Conservation (phyloP, 257 asterid species). For the Capsicum rhomboideum region DNA sequence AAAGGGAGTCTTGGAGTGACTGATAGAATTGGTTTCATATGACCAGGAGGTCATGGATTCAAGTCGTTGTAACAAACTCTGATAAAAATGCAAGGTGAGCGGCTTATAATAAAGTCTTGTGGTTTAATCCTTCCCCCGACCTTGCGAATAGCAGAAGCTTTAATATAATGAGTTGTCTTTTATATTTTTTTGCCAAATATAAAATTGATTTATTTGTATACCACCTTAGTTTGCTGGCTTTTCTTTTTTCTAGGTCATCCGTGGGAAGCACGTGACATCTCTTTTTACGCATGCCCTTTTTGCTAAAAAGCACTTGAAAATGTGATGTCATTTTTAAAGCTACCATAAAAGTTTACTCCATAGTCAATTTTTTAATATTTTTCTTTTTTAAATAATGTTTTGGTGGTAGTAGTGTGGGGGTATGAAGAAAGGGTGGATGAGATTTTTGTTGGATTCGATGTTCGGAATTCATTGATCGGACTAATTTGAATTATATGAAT, state of each 20-base stretch:
- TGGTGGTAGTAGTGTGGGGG: background rate
- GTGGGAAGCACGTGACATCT: conserved; percentile 58
- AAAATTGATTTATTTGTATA: background rate
- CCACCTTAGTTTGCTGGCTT: background rate
- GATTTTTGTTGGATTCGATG: background rate
- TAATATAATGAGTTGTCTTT: too few relatives aligned
- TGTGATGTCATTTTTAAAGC: conserved; percentile 1
- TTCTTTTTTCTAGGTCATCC: conserved; percentile 2
- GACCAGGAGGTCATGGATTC: too few relatives aligned
- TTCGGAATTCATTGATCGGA: background rate
- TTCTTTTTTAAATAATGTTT: too few relatives aligned
- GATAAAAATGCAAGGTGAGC: too few relatives aligned
- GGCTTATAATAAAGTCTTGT: too few relatives aligned
- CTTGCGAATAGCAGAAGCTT: too few relatives aligned
- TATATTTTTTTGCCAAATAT: background rate
- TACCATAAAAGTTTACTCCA: background rate
- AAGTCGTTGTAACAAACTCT: too few relatives aligned
- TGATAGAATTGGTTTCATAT: too few relatives aligned
- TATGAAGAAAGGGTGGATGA: background rate
- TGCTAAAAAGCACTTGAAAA: background rate
- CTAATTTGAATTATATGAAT: background rate
- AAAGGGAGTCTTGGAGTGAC: too few relatives aligned
- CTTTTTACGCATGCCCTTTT: conserved; percentile 59
- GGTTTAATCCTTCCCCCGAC: too few relatives aligned
- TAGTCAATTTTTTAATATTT: background rate